Conservation (phyloP, 2,329 filamentous ascomycete species). For the Penicillium sp. region DNA sequence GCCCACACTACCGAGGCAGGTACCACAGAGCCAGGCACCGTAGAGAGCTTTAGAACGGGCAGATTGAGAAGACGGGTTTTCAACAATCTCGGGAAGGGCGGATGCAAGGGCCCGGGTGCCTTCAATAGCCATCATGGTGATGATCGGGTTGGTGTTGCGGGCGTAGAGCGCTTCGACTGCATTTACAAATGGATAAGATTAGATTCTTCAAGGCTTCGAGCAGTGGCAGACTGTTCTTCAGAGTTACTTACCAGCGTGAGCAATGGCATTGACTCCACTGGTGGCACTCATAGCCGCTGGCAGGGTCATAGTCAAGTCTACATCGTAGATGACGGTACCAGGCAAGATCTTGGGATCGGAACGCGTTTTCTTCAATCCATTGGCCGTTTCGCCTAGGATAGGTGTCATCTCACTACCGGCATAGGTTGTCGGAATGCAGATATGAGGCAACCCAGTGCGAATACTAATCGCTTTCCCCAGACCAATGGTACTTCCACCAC, state of each 20-base stretch:
- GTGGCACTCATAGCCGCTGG: slow-evolving; percentile 55
- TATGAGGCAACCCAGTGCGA: slow-evolving; percentile 56
- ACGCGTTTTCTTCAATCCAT: slow-evolving; percentile 59
- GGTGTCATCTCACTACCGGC: slow-evolving; percentile 66
- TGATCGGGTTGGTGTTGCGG: slow-evolving; percentile 61
- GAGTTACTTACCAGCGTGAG: slow-evolving; percentile 53
- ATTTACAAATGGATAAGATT: not conserved
- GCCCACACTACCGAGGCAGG: slow-evolving; percentile 58
- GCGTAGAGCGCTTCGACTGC: slow-evolving; percentile 64
- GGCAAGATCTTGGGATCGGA: slow-evolving; percentile 62
- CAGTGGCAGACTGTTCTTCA: not conserved
- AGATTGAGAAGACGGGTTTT: slow-evolving; percentile 44
- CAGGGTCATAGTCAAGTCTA: slow-evolving; percentile 61
- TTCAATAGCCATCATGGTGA: slow-evolving; percentile 59
- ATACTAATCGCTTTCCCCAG: slow-evolving; percentile 60
- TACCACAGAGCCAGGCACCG: slow-evolving; percentile 65
- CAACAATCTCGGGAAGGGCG: slow-evolving; percentile 55
- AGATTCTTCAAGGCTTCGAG: not conserved
- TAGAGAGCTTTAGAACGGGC: slow-evolving; percentile 59
- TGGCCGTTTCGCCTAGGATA: slow-evolving; percentile 62
- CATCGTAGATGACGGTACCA: slow-evolving; percentile 64
- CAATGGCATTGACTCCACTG: slow-evolving; percentile 66
- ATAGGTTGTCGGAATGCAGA: slow-evolving; percentile 64
- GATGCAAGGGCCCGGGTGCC: slow-evolving; percentile 55
- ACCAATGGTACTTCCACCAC: slow-evolving; percentile 63